Percentiles rank a stretch among this genome's conserved stretches.
Evolutionary conservation across 768 basidiomycete genomes (phyloP).

Genomic region (Boletus rufocinnamomeus): DNA sequence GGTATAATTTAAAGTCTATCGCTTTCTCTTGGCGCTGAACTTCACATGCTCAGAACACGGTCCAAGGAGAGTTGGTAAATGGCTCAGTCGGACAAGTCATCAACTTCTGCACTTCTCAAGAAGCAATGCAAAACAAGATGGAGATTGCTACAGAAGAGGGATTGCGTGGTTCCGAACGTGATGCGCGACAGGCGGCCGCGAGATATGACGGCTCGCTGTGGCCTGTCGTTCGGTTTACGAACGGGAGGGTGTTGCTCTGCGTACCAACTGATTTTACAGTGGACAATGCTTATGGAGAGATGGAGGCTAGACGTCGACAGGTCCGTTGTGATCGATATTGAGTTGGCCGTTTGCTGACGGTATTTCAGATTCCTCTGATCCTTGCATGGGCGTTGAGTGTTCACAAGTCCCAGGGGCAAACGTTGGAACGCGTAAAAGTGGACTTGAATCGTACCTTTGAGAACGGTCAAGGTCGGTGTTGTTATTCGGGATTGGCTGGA

Average conservation of each 20-base stretch:
- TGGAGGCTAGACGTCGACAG: constrained; percentile 63
- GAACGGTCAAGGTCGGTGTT: constrained; percentile 64
- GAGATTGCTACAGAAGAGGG: constrained; percentile 42
- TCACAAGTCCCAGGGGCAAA: constrained; percentile 91
- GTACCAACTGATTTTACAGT: constrained; percentile 64
- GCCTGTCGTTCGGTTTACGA: constrained; percentile 64
- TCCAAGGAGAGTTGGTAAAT: constrained; percentile 70
- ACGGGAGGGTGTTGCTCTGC: constrained; percentile 47
- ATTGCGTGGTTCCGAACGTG: constrained; percentile 33
- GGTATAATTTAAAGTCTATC: constrained; percentile 36
- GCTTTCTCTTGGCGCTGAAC: not conserved
- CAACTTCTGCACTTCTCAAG: constrained; percentile 45
- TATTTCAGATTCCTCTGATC: constrained; percentile 53
- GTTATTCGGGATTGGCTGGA: not conserved
- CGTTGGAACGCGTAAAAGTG: constrained; percentile 79
- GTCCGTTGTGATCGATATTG: constrained; percentile 33
- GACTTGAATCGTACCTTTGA: constrained; percentile 78
- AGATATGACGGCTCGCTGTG: constrained; percentile 40
- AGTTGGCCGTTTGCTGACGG: constrained; percentile 20
- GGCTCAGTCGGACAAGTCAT: constrained; percentile 64
- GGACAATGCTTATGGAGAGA: constrained; percentile 55
- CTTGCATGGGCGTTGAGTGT: constrained; percentile 88
- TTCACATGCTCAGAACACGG: constrained; percentile 51
- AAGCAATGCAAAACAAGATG: constrained; percentile 41
- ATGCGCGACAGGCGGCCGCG: constrained; percentile 14